These are phyloP conservation scores for Periconia sp. DNA, from an alignment of 2,329 filamentous ascomycete species.

Conservation along the genomic window DNA sequence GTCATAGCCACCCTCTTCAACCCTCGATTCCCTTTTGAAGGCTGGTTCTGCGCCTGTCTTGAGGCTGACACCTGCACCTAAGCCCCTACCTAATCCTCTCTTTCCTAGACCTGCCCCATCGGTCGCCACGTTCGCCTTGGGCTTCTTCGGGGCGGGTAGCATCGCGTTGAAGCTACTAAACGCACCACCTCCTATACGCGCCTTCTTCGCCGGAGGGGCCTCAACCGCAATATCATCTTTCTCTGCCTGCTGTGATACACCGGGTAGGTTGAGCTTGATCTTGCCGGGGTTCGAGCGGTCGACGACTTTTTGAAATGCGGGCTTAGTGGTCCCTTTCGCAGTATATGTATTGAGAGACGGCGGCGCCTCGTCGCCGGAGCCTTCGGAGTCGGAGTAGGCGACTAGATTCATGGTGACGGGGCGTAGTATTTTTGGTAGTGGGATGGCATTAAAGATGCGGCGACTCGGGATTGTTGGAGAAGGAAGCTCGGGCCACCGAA, in stretches of 20 bases:
- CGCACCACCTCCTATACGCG: constrained; percentile 66
- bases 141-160: constrained; percentile 79
- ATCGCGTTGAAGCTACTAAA: constrained; percentile 87
- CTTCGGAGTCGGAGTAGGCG: constrained; percentile 81
- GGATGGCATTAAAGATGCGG: neutral
- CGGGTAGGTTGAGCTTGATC: constrained; percentile 80
- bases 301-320: constrained; percentile 78
- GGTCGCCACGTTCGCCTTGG: constrained; percentile 30
- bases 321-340: constrained; percentile 56
- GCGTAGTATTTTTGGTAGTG: neutral
- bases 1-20: constrained; percentile 38
- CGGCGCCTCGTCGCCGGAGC: constrained; percentile 65
- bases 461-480: neutral
- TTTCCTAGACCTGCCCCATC: constrained; percentile 33
- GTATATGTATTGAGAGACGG: constrained; percentile 39
- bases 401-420: constrained; percentile 72
- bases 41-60: constrained; percentile 85
- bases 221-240: constrained; percentile 50
- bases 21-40: constrained; percentile 69
- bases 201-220: constrained; percentile 70
- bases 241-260: constrained; percentile 52
- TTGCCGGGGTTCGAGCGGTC: constrained; percentile 82
- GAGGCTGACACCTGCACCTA: constrained; percentile 69
- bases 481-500: constrained; percentile 7
- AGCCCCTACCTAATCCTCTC: constrained; percentile 44